Conservation (phyloP, 805 yeast genomes). For the Lipomyces chichibuensis region DNA sequence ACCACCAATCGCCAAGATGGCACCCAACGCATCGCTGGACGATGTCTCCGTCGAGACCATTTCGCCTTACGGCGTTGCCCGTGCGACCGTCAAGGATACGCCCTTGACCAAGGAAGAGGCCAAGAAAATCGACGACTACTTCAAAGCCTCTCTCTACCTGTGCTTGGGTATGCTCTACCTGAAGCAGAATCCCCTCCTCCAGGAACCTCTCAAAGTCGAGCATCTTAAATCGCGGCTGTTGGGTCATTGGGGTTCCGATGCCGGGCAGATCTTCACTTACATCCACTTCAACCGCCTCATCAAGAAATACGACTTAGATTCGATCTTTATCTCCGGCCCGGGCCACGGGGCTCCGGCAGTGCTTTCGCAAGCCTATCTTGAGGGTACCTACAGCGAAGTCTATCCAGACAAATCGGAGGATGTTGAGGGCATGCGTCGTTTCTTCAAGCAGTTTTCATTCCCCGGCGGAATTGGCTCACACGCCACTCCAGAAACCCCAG, state of each 20-base stretch:
- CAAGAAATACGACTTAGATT: slow-evolving; percentile 10
- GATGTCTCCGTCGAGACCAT: slow-evolving; percentile 9
- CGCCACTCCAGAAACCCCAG: slow-evolving; percentile 14
- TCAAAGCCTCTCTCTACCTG: slow-evolving; percentile 6
- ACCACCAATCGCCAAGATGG: neutral
- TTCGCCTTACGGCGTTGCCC: slow-evolving; percentile 3
- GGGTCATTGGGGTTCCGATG: slow-evolving; percentile 15
- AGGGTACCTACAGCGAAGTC: slow-evolving; percentile 10
- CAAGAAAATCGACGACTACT: slow-evolving; percentile 6
- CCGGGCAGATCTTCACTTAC: slow-evolving; percentile 15
- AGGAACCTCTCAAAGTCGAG: slow-evolving; percentile 7
- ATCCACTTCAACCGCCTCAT: slow-evolving; percentile 12
- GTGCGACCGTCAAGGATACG: slow-evolving; percentile 8
- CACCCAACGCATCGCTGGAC: slow-evolving; percentile 1
- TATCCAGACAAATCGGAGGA: slow-evolving; percentile 11
- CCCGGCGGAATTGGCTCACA: slow-evolving; percentile 14
- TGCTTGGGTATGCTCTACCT: slow-evolving; percentile 13
- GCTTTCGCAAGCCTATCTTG: slow-evolving; percentile 12
- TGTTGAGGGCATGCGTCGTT: slow-evolving; percentile 8
- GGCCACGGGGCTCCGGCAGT: slow-evolving; percentile 16
- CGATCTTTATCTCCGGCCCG: slow-evolving; percentile 9
- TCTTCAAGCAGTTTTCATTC: slow-evolving; percentile 12
- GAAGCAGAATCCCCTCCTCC: slow-evolving; percentile 10
- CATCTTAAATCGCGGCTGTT: slow-evolving; percentile 8
- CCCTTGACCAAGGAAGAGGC: slow-evolving; percentile 8